A percentile compares a stretch with the other conserved stretches of the same genome.
Evolutionary conservation across 208 protist species (phyloP).

Genomic region (Polymyxa betae): DNA sequence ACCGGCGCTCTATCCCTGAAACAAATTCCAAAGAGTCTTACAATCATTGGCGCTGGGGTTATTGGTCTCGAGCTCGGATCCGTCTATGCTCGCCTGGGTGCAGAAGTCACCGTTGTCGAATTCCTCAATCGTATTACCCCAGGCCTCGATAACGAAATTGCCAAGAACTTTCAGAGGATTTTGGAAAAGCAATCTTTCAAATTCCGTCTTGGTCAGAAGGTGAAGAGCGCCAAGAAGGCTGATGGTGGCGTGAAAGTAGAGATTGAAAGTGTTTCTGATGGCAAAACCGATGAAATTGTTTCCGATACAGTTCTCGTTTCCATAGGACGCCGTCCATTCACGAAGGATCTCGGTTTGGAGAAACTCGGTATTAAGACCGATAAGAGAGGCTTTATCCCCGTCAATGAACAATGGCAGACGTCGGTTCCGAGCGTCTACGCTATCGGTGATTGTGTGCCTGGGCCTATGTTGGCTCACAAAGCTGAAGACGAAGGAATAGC

Average conservation of each 20-base stretch:
- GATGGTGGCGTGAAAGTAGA: constrained; percentile 82
- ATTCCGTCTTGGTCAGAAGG: constrained; percentile 53
- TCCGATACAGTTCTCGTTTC: constrained; percentile 91
- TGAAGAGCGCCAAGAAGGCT: constrained; percentile 71
- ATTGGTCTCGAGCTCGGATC: constrained; percentile 91
- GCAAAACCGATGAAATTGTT: constrained; percentile 78
- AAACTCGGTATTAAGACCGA: constrained; percentile 55
- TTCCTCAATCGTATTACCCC: constrained; percentile 87
- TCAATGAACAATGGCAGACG: constrained; percentile 92
- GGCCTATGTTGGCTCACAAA: constrained; percentile 99
- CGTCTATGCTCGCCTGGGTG: constrained; percentile 94
- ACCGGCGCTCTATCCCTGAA: constrained; percentile 84
- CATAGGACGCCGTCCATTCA: constrained; percentile 90
- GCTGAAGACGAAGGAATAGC: constrained; percentile 97
- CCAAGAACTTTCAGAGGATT: constrained; percentile 69
- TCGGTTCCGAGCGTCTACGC: constrained; percentile 92
- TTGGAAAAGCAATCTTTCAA: constrained; percentile 51
- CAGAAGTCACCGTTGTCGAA: constrained; percentile 95
- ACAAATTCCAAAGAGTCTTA: constrained; percentile 92
- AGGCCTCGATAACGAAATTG: constrained; percentile 73
- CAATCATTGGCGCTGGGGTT: constrained; percentile 98
- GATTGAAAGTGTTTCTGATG: constrained; percentile 76
- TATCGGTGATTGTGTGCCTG: constrained; percentile 97
- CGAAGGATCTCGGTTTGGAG: constrained; percentile 53
- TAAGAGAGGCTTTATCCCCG: constrained; percentile 40